Percentiles rank a stretch among this genome's conserved stretches.
Evolutionary conservation across 306 rosid species (phyloP).

Genomic region (Cicer chorassanicum): DNA sequence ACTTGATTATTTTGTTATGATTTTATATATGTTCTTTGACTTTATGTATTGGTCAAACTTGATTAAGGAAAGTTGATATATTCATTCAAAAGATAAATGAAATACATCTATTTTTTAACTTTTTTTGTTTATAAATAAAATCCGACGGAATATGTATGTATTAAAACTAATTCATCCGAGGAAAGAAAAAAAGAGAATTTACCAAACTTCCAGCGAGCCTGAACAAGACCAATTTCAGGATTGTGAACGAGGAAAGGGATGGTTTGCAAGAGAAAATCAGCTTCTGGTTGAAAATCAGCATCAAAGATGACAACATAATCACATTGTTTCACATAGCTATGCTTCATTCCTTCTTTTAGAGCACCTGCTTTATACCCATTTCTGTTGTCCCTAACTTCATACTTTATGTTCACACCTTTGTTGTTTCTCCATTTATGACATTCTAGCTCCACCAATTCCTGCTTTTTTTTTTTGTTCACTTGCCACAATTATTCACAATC

Average conservation of each 20-base stretch:
- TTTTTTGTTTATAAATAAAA: no score
- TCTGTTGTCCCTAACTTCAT: slow-evolving; percentile 77
- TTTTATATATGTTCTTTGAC: no score
- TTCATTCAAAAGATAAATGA: no score
- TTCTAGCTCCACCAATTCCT: slow-evolving; percentile 77
- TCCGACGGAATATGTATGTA: no score
- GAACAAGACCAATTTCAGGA: slow-evolving; percentile 70
- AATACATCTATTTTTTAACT: no score
- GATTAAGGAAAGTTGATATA: no score
- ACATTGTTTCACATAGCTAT: slow-evolving; percentile 63
- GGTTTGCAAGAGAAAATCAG: slow-evolving; percentile 74
- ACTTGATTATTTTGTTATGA: no score
- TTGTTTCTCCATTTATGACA: slow-evolving; percentile 78
- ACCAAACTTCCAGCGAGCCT: slow-evolving; percentile 95
- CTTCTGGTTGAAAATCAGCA: slow-evolving; percentile 87
- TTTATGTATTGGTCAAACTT: no score
- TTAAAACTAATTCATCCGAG: no score
- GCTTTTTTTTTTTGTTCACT: slow-evolving; percentile 20
- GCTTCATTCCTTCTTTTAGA: slow-evolving; percentile 81
- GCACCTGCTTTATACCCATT: slow-evolving; percentile 92
- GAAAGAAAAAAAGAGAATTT: not conserved
- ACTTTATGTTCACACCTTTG: slow-evolving; percentile 81
- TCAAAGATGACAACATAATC: slow-evolving; percentile 83
- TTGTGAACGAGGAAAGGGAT: slow-evolving; percentile 76
- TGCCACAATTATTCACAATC: not conserved